Evolutionary conservation across 148 eudicot species (phyloP).

Genomic region (Polygonum maritimum): DNA sequence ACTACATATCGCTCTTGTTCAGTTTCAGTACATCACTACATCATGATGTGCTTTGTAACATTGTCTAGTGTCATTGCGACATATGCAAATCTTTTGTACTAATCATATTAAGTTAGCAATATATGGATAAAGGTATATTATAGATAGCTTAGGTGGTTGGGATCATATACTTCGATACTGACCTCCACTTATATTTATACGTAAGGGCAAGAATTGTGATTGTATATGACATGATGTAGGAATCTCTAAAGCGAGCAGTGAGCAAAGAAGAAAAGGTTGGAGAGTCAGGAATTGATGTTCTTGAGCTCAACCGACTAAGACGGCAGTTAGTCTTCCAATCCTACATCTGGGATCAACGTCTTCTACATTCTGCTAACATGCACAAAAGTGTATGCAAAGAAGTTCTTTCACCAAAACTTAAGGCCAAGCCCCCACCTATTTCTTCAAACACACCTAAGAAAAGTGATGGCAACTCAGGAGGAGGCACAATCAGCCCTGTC

Average conservation of each 20-base stretch:
- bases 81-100: neutral
- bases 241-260: conserved; percentile 41
- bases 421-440: conserved; percentile 21
- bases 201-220: neutral
- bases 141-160: neutral
- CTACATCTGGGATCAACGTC: conserved; percentile 82
- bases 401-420: conserved; percentile 17
- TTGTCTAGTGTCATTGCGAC: neutral
- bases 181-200: neutral
- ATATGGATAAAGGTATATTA: neutral
- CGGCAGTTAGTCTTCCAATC: conserved; percentile 69
- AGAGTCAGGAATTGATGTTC: conserved; percentile 55
- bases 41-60: neutral
- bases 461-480: conserved; percentile 17
- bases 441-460: conserved; percentile 14
- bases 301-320: conserved; percentile 73
- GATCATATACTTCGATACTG: neutral
- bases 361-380: conserved; percentile 51
- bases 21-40: neutral
- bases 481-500: conserved; percentile 15
- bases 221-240: conserved; percentile 31
- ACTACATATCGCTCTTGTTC: neutral
- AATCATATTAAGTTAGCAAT: neutral
- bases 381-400: conserved; percentile 21
- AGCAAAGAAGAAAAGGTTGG: conserved; percentile 36